Percentiles rank a stretch among this genome's conserved stretches.
Evolutionary conservation across 2,329 filamentous ascomycete species (phyloP).

Genomic region (Diaporthe helianthi): DNA sequence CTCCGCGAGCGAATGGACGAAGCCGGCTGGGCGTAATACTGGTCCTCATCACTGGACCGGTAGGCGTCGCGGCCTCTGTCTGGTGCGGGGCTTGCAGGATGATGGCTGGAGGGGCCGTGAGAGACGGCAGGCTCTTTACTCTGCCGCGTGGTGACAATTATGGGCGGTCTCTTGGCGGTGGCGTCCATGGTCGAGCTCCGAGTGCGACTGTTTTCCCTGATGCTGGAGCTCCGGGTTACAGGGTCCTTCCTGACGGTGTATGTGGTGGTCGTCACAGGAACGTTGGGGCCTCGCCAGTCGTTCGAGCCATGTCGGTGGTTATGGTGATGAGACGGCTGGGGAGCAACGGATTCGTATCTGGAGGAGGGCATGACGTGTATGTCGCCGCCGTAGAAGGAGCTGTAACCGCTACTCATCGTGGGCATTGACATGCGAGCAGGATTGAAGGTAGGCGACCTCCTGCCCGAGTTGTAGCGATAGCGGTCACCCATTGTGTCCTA

Average conservation of each 20-base stretch:
- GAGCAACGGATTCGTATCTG: constrained; percentile 39
- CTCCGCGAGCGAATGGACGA: constrained; percentile 61
- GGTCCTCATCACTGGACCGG: constrained; percentile 57
- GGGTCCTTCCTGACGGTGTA: constrained; percentile 64
- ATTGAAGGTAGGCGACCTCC: constrained; percentile 54
- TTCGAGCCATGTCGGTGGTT: constrained; percentile 42
- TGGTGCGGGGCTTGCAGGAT: constrained; percentile 56
- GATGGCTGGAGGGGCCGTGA: constrained; percentile 46
- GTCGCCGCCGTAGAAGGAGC: constrained; percentile 59
- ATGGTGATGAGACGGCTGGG: constrained; percentile 37
- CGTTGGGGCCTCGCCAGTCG: constrained; percentile 41
- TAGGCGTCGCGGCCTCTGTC: constrained; percentile 59
- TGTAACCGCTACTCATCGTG: constrained; percentile 53
- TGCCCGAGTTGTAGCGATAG: constrained; percentile 50
- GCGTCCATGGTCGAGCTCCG: constrained; percentile 61
- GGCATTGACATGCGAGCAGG: constrained; percentile 63
- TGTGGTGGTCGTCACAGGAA: constrained; percentile 58
- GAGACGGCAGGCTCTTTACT: constrained; percentile 50
- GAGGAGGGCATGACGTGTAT: constrained; percentile 59
- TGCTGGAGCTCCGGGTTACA: constrained; percentile 53
- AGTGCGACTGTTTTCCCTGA: constrained; percentile 56
- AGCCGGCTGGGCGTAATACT: constrained; percentile 65
- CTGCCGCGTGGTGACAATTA: constrained; percentile 64
- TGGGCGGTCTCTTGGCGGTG: constrained; percentile 53
- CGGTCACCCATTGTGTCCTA: constrained; percentile 55